Base-by-base conservation (phyloP, 2,329 filamentous ascomycete species). In the Helicocarpus griseus region DNA sequence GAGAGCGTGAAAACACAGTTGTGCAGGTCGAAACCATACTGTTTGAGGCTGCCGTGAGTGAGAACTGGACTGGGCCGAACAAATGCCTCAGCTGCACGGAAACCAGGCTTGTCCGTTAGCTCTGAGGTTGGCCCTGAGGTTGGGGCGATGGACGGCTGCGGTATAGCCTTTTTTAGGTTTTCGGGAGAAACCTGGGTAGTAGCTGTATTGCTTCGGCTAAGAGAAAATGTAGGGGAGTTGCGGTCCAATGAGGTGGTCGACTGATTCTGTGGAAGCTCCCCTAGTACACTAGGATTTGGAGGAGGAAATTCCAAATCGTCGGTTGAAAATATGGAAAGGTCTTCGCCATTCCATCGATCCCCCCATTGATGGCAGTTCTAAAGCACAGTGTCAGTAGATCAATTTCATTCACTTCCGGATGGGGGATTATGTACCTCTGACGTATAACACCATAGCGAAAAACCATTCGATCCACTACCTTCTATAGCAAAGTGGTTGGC, bases 321-420 rank as follows among this genome's bases (percentile, higher is more conserved):
- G 4, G 81, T 60, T 0, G 89, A 96, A 64, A 83, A 86, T 50
- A 98, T 93, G 4, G 90, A 96, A 31, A 98, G 71, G 65, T 98
- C 93, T 68, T 98, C 93, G 44, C 93, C 93, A 59, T 98, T 98
- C 93, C 93, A 98, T 58, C 89, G 82, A 62, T 98, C 93, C 50
- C 93, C 93, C 71, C 87, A 85, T 63, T 85, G 76, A 64, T 98
- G 93, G 55, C 85, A 85, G 65, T 97, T 98, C 77, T 87, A 58
- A 9, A 43, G n/a, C 17, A 40, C n/a, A n/a, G n/a, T n/a, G 26
- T 19, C 28, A 24, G 4, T 14, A n/a, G 13, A 24, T 35, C 45
- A 47, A 53, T 19, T 29, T 59, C 76, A 63, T 73, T 86, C 85
- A 62, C 78, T 78, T 19, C 81, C 19, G 29, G 48, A 9, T n/a